Evolutionary conservation across 106 monocot species (phyloP).

Genomic region (Ottelia alismoides): DNA sequence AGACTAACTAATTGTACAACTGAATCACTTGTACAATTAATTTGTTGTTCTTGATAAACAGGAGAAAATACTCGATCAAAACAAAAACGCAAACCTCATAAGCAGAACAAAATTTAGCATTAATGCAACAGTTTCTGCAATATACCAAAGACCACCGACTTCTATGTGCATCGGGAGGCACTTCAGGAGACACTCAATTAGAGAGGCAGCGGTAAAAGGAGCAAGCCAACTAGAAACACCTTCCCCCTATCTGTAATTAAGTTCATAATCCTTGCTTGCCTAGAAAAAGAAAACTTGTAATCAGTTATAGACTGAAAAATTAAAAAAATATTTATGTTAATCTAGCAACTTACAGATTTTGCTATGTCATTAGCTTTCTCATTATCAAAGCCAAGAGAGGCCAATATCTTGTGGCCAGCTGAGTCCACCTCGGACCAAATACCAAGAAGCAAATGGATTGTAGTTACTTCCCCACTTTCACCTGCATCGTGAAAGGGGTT

Average conservation of each 20-base stretch:
- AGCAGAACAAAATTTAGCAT: too few species aligned
- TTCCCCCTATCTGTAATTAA: constrained; percentile 42
- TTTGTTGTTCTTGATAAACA: too few species aligned
- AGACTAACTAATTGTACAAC: too few species aligned
- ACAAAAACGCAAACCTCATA: too few species aligned
- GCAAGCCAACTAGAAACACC: neutral
- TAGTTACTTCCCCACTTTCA: constrained; percentile 64
- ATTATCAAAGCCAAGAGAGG: constrained; percentile 73
- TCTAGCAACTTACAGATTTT: constrained; percentile 55
- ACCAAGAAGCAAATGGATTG: constrained; percentile 69
- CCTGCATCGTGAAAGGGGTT: constrained; percentile 21
- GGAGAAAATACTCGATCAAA: too few species aligned
- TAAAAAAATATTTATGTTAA: neutral
- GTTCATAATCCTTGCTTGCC: constrained; percentile 40
- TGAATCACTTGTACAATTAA: too few species aligned
- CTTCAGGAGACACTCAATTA: too few species aligned
- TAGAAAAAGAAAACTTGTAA: constrained; percentile 13
- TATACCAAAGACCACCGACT: too few species aligned
- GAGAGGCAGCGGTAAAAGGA: too few species aligned
- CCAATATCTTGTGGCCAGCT: constrained; percentile 74
- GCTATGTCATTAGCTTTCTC: constrained; percentile 59
- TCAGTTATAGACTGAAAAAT: neutral
- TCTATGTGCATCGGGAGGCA: too few species aligned
- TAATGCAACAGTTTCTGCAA: too few species aligned
- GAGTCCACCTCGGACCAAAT: constrained; percentile 90